Conservation (phyloP, 495 filamentous ascomycete species). For the Acidiella bohemica region DNA sequence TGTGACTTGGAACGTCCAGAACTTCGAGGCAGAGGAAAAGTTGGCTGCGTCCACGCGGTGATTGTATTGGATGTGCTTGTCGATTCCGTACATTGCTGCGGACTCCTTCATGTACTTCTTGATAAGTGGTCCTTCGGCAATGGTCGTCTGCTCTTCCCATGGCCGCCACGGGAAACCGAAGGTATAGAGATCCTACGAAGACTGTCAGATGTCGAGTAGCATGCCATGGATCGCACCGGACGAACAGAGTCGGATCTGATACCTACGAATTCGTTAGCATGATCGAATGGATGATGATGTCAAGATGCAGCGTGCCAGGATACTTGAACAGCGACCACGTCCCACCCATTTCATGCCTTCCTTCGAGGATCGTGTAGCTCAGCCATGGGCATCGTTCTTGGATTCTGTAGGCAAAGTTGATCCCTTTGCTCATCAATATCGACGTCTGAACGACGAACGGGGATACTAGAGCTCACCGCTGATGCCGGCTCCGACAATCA, state of each 20-base stretch:
- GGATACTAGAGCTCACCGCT: too few relatives aligned
- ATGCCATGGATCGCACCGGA: conserved; percentile 54
- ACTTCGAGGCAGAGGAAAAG: conserved; percentile 47
- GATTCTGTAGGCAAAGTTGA: conserved; percentile 57
- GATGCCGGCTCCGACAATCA: conserved; percentile 49
- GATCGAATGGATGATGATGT: too few relatives aligned
- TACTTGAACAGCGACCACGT: conserved; percentile 66
- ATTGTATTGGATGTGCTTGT: conserved; percentile 44
- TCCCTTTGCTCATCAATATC: too few relatives aligned
- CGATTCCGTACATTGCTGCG: conserved; percentile 45
- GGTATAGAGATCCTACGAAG: conserved; percentile 40
- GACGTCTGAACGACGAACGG: too few relatives aligned
- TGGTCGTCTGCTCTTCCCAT: conserved; percentile 45
- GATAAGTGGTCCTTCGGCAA: conserved; percentile 49
- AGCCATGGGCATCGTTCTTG: conserved; percentile 44
- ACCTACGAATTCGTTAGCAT: too few relatives aligned
- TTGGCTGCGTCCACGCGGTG: conserved; percentile 42
- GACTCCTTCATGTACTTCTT: conserved; percentile 48
- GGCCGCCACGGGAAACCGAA: conserved; percentile 59
- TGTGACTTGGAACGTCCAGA: conserved; percentile 48
- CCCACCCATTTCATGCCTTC: conserved; percentile 45
- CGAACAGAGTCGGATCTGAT: conserved; percentile 9
- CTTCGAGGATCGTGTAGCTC: conserved; percentile 49
- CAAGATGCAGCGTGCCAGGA: conserved; percentile 52
- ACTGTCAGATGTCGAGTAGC: background rate